Base-by-base conservation (phyloP, 129 eudicot genomes). In the Kitagawia praeruptora region DNA sequence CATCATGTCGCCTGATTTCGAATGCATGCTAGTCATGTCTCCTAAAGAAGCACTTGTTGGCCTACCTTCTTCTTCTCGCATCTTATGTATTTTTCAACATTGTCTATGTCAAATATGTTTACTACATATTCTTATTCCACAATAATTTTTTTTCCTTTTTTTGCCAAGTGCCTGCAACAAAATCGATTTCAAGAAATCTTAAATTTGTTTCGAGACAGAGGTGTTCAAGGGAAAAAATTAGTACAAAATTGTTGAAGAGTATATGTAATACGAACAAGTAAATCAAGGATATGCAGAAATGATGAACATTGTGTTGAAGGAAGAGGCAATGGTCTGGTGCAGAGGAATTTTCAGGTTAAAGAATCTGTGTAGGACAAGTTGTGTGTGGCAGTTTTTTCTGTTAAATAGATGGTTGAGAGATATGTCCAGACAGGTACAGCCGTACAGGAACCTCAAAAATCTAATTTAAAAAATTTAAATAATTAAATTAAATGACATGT, bases 211-310 rank as follows among this genome's bases (percentile, higher is more conserved):
- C 39, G 49, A 23, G 76, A 56, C 28, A 6, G 15, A 56, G 39
- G 31, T 46, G 1, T 1, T 70, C 64, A 67, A 8, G 75, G 44
- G 75, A 45, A 73, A 76, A 67, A 67, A 79, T 21, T 9, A 23
- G 83, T 54, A 82, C 81, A 75, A 85, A 76, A 76, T 74, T 85
- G 79, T 85, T 74, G n/a, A 47, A 28, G 46, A 84, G 31, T 28
- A 28, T 64, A 64, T 25, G 39, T 28, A 31, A 25, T 66, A 40
- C 40, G 28, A 25, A 25, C 40, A 28, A 13, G 40, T 19, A 23
- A 42, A 27, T 23, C 2, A 44, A 11, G 7, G 4, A 34, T 45
- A 58, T 21, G 75, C 79, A 34, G 72, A 40, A 79, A 46, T 82
- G 45, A 6, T 66, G 71, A 0, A n/a, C 54, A 40, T 18, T 74